A percentile compares a stretch with the other conserved stretches of the same genome.
These are phyloP conservation scores for Macrolepiota fuliginosa DNA, from an alignment of 768 basidiomycete species.

Conservation along the genomic window DNA sequence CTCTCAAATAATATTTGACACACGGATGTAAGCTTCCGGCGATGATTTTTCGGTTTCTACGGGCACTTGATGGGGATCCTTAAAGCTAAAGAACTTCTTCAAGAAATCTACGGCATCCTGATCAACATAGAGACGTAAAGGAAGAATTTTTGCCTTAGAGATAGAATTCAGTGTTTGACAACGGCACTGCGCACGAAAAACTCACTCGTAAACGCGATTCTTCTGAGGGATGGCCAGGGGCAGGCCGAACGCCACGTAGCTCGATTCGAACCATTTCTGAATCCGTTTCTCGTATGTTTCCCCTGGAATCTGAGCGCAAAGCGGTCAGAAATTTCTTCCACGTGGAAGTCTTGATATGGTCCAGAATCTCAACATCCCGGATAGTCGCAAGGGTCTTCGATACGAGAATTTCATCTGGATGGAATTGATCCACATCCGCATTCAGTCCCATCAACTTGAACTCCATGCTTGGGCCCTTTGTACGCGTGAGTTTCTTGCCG, in stretches of 20 bases:
- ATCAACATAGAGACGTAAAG: slow-evolving; percentile 90
- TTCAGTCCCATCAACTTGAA: slow-evolving; percentile 65
- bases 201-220: slow-evolving; percentile 79
- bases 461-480: slow-evolving; percentile 81
- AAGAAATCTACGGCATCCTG: slow-evolving; percentile 98
- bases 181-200: slow-evolving; percentile 14
- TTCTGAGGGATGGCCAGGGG: slow-evolving; percentile 61
- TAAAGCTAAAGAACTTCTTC: slow-evolving; percentile 94
- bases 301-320: slow-evolving; percentile 79
- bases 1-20: slow-evolving; percentile 4
- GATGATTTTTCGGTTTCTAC: slow-evolving; percentile 22
- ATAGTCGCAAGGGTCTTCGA: slow-evolving; percentile 69
- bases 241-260: slow-evolving; percentile 70
- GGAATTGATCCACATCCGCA: slow-evolving; percentile 67
- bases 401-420: slow-evolving; percentile 50
- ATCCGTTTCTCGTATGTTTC: slow-evolving; percentile 86
- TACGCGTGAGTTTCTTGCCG: slow-evolving; percentile 64
- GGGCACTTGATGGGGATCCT: slow-evolving; percentile 49
- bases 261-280: slow-evolving; percentile 94
- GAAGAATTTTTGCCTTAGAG: slow-evolving; percentile 85
- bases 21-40: slow-evolving; percentile 43
- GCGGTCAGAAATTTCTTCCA: slow-evolving; percentile 97
- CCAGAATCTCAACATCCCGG: slow-evolving; percentile 82
- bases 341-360: slow-evolving; percentile 97
- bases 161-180: not conserved